Percentiles rank a stretch among this genome's conserved stretches.
Conservation (phyloP, 1,139 yeast genomes). For the Suhomyces atakaporum region DNA sequence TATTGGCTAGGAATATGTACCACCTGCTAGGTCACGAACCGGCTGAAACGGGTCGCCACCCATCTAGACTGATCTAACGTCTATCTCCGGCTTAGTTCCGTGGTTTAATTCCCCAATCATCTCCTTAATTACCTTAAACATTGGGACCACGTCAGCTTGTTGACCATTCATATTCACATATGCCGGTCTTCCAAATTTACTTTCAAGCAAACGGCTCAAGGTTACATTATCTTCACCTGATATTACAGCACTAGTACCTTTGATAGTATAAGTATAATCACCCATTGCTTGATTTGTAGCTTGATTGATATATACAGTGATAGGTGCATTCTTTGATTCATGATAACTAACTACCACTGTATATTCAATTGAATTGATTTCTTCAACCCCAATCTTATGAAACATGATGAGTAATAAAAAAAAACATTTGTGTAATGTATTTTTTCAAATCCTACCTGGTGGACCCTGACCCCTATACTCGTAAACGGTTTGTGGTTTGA, state of each 20-base stretch:
- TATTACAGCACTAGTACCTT: constrained; percentile 12
- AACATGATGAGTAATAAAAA: constrained; percentile 8
- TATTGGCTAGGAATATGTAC: constrained; percentile 1
- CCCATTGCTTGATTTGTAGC: constrained; percentile 19
- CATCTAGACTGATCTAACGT: constrained; percentile 4
- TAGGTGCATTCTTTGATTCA: constrained; percentile 15
- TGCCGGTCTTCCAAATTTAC: constrained; percentile 16
- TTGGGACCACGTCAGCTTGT: constrained; percentile 14
- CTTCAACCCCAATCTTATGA: constrained; percentile 9
- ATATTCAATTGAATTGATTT: constrained; percentile 16
- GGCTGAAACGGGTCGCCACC: constrained; percentile 2
- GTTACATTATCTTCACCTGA: constrained; percentile 6
- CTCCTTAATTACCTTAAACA: constrained; percentile 14
- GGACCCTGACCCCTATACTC: constrained; percentile 11
- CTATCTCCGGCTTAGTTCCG: background rate
- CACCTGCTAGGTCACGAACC: constrained; percentile 4
- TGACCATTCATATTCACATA: constrained; percentile 18
- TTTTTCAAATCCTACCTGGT: background rate
- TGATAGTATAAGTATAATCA: constrained; percentile 24
- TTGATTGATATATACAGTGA: constrained; percentile 23
- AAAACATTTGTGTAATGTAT: background rate
- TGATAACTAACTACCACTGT: constrained; percentile 17
- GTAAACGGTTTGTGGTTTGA: constrained; percentile 7
- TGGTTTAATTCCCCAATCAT: constrained; percentile 1
- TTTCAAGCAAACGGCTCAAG: constrained; percentile 14